Base-by-base conservation (phyloP, 2,329 filamentous ascomycete species). In the Emericellopsis atlantica region DNA sequence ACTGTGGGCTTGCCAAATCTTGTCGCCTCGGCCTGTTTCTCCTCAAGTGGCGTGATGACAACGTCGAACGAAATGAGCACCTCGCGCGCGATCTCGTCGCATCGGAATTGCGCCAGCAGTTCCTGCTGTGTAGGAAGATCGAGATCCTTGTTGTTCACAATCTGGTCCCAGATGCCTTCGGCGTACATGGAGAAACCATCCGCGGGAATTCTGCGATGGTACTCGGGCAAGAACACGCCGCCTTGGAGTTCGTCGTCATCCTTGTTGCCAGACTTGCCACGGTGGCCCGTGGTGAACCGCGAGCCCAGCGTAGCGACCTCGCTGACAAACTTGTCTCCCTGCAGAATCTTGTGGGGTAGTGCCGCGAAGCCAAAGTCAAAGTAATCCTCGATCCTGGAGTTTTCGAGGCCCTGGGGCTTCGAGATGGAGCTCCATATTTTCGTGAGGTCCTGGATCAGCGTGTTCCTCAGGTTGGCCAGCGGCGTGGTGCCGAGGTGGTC, bases 311-410 rank as follows among this genome's bases (percentile, higher is more conserved):
- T 84, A 49, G 79, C 74, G 12, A 93, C 84, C 55, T 93, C 89
- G 32, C 75, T 66, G 32, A 82, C 70, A 54, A 98, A 98, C 59
- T 89, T 85, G 21, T 96, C 89, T 4, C 85, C 88, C 56, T 96
- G 90, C 41, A 96, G 74, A 45, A 95, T 88, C 68, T 98, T 98
- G 70, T 98, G 92, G 4, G 92, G 92, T 18, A 98, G 73, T 1
- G 90, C 88, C 37, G 89, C 86, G 55, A 98, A 98, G 41, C 88
- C 89, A 61, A 98, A 96, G 64, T 98, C 92, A 54, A 98, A 98
- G 66, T 96, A 98, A 57, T 98, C 90, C 51, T 92, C 85, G 48
- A 98, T 96, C 43, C 74, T 79, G 16, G 90, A 90, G 49, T 79
- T 79, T 57, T 98, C 92, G 43, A 96, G 72, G 1, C 90, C 90